Base-by-base conservation (phyloP, 1,284 basidiomycete species). In the Tylopilus sp. region DNA sequence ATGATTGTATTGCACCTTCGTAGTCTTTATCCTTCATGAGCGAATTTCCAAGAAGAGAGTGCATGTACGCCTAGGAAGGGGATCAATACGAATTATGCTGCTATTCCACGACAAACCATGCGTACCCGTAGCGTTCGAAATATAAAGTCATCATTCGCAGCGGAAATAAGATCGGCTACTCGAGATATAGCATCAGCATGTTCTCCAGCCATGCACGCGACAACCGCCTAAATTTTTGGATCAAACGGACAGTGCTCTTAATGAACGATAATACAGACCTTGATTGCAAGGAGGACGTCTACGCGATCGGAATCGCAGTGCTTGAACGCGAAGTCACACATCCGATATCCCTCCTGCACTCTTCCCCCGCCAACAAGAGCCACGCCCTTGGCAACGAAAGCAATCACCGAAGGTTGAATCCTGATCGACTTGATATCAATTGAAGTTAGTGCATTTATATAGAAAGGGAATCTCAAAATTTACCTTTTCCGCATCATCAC, bases 311-410 rank as follows among this genome's bases (percentile, higher is more conserved):
- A 9, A 22, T 44, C 18, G 41, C 41, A 44, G 9, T n/a, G 57
- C 19, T 10, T 9, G 15, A 61, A 61, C 5, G 60, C 60, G 6
- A 61, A 29, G 26, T 61, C 60, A 16, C 33, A 61, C 15, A 13
- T 19, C 6, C 36, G 41, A 38, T 32, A 61, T 16, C 12, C 49
- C 18, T 41, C 22, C 22, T 7, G 9, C 19, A 7, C 8, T 15
- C 56, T 60, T 32, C 12, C 12, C 38, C 26, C 7, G 15, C 60
- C 55, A 2, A 51, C 24, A 12, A 62, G 54, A 2, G 44, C 36
- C 4, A 58, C 6, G 19, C 60, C n/a, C 22, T 32, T 51, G 26
- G 60, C 55, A 13, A 62, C n/a, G 26, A 26, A 52, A 19, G 54
- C 60, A 33, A 62, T 52, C 13, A 52, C 26, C 4, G 54, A 52